Evolutionary conservation across 306 rosid species (phyloP).

Genomic region (Vicia sativa): DNA sequence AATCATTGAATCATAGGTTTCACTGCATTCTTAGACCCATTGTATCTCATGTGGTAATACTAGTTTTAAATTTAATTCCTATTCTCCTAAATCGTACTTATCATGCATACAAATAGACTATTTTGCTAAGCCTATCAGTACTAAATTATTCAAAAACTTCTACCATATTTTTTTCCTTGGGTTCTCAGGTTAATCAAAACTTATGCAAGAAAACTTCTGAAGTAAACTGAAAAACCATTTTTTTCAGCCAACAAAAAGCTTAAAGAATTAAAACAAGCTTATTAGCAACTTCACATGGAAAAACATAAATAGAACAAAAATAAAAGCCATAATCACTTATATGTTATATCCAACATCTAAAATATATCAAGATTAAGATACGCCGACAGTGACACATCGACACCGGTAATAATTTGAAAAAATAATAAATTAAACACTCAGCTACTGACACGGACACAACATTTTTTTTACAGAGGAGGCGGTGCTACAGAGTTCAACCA

Average conservation of each 20-base stretch:
- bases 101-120: neutral
- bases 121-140: neutral
- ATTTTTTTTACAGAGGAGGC: too few species aligned
- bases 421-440: too few species aligned
- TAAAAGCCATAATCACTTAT: neutral
- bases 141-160: neutral
- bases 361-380: neutral
- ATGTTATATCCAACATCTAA: neutral
- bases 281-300: slow-evolving; percentile 8
- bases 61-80: neutral
- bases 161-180: neutral
- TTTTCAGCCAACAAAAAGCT: neutral
- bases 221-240: neutral
- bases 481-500: too few species aligned
- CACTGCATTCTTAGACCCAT: neutral
- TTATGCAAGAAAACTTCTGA: neutral
- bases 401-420: too few species aligned
- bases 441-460: too few species aligned
- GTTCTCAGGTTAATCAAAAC: neutral
- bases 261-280: slow-evolving; percentile 28
- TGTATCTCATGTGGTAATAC: neutral
- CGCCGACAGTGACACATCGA: too few species aligned
- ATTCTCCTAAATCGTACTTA: neutral
- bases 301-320: neutral
- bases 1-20: neutral